A percentile compares a stretch with the other conserved stretches of the same genome.
Evolutionary conservation across 163 green algal genomes (phyloP).

Genomic region (Coccomyxa subellipsoidea): DNA sequence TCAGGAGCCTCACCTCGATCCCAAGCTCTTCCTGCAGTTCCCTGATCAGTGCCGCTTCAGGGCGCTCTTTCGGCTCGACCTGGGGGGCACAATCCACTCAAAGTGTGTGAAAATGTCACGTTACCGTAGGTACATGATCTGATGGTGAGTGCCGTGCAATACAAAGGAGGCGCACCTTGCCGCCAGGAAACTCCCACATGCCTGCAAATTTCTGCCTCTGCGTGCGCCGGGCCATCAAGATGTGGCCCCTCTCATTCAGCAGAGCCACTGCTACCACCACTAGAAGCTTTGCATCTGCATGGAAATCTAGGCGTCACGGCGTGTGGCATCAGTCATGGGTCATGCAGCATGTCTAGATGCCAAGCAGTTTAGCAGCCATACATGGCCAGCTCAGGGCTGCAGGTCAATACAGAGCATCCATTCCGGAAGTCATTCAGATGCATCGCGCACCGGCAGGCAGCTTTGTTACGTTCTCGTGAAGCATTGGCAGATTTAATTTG

Average conservation of each 20-base stretch:
- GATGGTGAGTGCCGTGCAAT: no score
- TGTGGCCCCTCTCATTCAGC: not conserved
- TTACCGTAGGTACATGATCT: no score
- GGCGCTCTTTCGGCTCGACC: not conserved
- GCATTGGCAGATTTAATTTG: not conserved
- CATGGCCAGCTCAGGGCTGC: no score
- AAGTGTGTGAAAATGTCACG: no score
- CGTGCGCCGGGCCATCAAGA: not conserved
- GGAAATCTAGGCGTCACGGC: no score
- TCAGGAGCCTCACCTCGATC: not conserved
- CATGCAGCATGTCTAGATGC: no score
- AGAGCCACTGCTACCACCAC: not conserved
- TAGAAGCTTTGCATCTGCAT: not conserved
- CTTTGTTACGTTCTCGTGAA: not conserved
- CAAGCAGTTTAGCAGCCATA: no score
- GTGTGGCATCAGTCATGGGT: no score
- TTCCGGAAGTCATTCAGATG: no score
- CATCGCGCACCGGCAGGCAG: no score
- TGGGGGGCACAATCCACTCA: not conserved
- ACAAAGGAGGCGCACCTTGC: not conserved
- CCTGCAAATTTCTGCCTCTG: not conserved
- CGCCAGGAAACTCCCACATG: slow-evolving; percentile 4
- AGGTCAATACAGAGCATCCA: no score
- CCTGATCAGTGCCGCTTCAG: not conserved
- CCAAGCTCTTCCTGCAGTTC: not conserved